Conservation (phyloP, 2,329 filamentous ascomycete species). For the Aspergillus sp. region DNA sequence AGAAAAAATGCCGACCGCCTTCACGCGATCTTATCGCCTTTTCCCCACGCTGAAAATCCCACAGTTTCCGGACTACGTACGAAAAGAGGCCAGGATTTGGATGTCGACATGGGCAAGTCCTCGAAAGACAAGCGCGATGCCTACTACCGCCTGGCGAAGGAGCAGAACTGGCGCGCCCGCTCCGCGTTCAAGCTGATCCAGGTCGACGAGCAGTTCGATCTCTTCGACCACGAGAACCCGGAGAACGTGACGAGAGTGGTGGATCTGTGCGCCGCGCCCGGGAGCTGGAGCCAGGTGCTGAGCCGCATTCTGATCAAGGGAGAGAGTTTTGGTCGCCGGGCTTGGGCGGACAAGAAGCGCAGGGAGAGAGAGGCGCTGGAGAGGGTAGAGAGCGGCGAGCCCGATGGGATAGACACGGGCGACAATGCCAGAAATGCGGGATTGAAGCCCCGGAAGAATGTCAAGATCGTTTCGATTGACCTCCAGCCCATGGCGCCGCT, state of each 20-base stretch:
- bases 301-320: constrained; percentile 89
- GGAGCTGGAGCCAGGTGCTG: constrained; percentile 94
- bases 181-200: constrained; percentile 97
- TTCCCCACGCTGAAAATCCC: constrained; percentile 18
- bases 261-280: constrained; percentile 89
- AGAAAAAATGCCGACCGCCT: constrained; percentile 22
- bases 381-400: constrained; percentile 11
- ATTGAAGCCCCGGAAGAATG: constrained; percentile 52
- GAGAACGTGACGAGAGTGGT: constrained; percentile 82
- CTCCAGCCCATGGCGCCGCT: constrained; percentile 91
- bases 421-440: constrained; percentile 20
- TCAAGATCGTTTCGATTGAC: constrained; percentile 93
- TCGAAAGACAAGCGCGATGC: constrained; percentile 98
- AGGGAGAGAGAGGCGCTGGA: constrained; percentile 36
- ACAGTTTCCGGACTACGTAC: background rate
- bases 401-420: constrained; percentile 13
- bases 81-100: background rate
- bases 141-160: constrained; percentile 95
- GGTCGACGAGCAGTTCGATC: constrained; percentile 89
- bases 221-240: constrained; percentile 56
- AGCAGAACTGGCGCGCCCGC: constrained; percentile 94
- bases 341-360: constrained; percentile 78
- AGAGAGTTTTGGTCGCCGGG: constrained; percentile 74
- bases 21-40: constrained; percentile 26
- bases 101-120: constrained; percentile 70